Evolutionary conservation across 192 early-diverging fungal genomes (phyloP).

Genomic region (Coemansia sp.): DNA sequence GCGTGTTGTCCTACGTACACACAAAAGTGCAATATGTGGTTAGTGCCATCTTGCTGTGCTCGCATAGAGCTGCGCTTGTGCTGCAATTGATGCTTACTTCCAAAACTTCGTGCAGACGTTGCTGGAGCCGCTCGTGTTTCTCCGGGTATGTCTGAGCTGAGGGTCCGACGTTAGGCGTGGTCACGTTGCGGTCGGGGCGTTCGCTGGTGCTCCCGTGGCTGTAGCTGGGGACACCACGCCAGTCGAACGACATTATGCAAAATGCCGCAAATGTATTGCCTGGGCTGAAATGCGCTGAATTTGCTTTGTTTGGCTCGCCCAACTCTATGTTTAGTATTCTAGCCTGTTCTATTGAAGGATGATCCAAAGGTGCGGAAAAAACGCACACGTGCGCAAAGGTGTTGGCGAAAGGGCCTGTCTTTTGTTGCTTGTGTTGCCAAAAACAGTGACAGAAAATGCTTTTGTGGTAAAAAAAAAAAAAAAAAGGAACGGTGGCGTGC

Average conservation of each 20-base stretch:
- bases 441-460: not conserved
- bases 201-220: not conserved
- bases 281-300: not conserved
- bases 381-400: not conserved
- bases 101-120: conserved; percentile 25
- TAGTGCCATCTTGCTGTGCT: too few species aligned
- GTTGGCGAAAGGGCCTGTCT: not conserved
- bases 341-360: too few species aligned
- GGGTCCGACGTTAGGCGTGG: not conserved
- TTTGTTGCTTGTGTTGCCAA: not conserved
- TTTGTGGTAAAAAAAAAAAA: not conserved
- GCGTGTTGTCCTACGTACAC: conserved; percentile 31
- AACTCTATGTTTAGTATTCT: not conserved
- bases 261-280: not conserved
- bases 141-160: not conserved
- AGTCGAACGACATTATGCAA: not conserved
- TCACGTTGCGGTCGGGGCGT: not conserved
- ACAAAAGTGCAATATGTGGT: not conserved
- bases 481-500: not conserved
- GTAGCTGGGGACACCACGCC: not conserved
- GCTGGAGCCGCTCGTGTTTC: conserved; percentile 16
- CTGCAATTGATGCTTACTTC: conserved; percentile 16
- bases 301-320: too few species aligned
- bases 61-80: not conserved
- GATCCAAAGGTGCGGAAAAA: not conserved